Evolutionary conservation across 768 basidiomycete species (phyloP).

Genomic region (Auricularia sp.): DNA sequence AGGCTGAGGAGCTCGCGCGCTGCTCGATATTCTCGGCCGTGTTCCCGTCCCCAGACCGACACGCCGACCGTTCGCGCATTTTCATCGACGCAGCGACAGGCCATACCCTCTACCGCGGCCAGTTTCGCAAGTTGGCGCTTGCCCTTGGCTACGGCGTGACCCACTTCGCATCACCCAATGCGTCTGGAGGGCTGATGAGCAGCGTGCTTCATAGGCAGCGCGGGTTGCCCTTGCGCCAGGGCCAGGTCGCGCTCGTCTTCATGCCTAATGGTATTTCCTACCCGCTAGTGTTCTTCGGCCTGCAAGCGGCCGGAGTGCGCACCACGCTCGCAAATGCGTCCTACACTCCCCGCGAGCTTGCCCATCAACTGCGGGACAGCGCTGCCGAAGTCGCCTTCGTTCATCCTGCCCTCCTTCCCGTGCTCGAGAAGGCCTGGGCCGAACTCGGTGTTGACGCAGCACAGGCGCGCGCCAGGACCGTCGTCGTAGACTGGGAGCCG

Average conservation of each 20-base stretch:
- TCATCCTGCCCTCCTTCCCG: conserved; percentile 47
- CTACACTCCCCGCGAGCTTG: conserved; percentile 59
- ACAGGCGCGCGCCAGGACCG: conserved; percentile 42
- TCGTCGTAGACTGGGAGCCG: conserved; percentile 35
- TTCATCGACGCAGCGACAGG: conserved; percentile 60
- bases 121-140: conserved; percentile 43
- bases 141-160: conserved; percentile 40
- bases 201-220: conserved; percentile 14
- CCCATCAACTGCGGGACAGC: conserved; percentile 61
- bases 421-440: conserved; percentile 48
- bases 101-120: conserved; percentile 42
- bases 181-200: conserved; percentile 22
- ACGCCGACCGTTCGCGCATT: conserved; percentile 36
- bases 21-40: conserved; percentile 42
- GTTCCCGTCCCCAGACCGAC: conserved; percentile 33
- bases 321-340: conserved; percentile 65
- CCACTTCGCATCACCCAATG: background rate
- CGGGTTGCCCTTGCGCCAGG: conserved; percentile 28
- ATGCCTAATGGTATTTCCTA: conserved; percentile 57
- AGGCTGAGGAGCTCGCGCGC: conserved; percentile 27
- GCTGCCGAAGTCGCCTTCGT: conserved; percentile 52
- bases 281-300: conserved; percentile 35
- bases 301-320: conserved; percentile 55
- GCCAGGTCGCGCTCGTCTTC: conserved; percentile 54
- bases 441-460: conserved; percentile 33